Base-by-base conservation (phyloP, 106 monocot species). In the Amphibolis antarctica region DNA sequence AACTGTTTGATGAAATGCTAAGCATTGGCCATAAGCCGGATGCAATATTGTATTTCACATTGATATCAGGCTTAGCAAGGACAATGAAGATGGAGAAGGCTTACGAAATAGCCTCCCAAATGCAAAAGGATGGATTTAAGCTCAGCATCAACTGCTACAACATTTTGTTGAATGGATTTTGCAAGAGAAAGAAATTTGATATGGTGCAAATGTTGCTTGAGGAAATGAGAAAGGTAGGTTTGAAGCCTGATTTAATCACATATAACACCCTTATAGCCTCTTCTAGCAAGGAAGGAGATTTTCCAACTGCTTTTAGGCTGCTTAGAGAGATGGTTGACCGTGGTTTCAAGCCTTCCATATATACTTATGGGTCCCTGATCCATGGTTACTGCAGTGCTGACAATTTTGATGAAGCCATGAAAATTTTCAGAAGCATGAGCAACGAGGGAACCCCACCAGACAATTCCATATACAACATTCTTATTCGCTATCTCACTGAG, bases 351-450 rank as follows among this genome's bases (percentile, higher is more conserved):
- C 86, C 81, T 67, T 81, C 82, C 19, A 67, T 84, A 18, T 52
- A 86, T 11, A 89, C 89, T 24, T 94, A 80, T 30, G 93, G 93
- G 2, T 70, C 83, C 11, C 68, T 94, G 25, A 86, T 89, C 31
- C 76, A 86, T 71, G 93, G 89, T 25, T 83, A 64, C 50, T 94
- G 89, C 52, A 77, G 71, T 68, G 66, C 63, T 3, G 79, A 77
- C 17, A 73, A 86, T 29, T 29, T 73, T 49, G 74, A 80, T 10
- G 77, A 79, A 30, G 89, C 83, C 12, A 42, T 79, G 77, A 79
- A 76, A 46, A 60, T 82, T 21, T 81, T 93, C 18, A 42, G 52
- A 44, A 66, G 54, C 44, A 86, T 94, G 93, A 65, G 45, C 15
- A 53, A 45, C 13, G 46, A 51, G 27, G 45, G 60, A 0, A 52